Base-by-base conservation (phyloP, 2,329 filamentous ascomycete genomes). In the Diaporthe australafricana region DNA sequence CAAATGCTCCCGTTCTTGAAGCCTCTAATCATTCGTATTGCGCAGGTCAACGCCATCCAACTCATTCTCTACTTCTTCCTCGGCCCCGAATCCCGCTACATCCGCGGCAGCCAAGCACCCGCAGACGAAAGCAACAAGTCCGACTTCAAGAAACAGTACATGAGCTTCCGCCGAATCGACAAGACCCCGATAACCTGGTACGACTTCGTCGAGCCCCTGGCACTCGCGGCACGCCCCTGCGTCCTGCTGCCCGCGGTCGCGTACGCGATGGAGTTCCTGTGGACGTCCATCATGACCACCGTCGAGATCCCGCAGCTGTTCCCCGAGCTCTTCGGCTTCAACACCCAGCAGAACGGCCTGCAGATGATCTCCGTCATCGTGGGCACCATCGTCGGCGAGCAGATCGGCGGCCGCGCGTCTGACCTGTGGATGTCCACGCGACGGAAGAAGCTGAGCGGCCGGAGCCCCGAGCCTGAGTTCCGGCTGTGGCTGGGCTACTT, bases 291-390 rank as follows among this genome's bases (percentile, higher is more conserved):
- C 12, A 80, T 90, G 74, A 80, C 86, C 68, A 88, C 88, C 0
- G 85, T 91, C 32, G 89, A 91, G 75, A 87, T 91, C 5, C 89
- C 89, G 0, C 87, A 90, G 71, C 82, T 91, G 1, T 88, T 90
- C 73, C 82, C 84, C 7, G 79, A 83, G 42, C 87, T 87, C 72
- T 92, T 89, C 70, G 84, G 84, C 17, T 86, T 91, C 80, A 87
- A 88, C 76, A 79, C 87, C 0, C 84, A 91, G 77, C 85, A 90
- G 72, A 82, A 90, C 8, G 89, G 89, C 0, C 83, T 91, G 1
- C 88, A 91, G 72, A 89, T 88, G 75, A 79, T 90, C 9, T 85
- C 85, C 3, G 81, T 90, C 60, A 87, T 91, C 62, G 82, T 90
- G 42, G 89, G 89, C 1, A 86, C 84, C 1, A 77, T 90, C 5